Base-by-base conservation (phyloP, 306 rosid genomes). In the Glycine tomentella region DNA sequence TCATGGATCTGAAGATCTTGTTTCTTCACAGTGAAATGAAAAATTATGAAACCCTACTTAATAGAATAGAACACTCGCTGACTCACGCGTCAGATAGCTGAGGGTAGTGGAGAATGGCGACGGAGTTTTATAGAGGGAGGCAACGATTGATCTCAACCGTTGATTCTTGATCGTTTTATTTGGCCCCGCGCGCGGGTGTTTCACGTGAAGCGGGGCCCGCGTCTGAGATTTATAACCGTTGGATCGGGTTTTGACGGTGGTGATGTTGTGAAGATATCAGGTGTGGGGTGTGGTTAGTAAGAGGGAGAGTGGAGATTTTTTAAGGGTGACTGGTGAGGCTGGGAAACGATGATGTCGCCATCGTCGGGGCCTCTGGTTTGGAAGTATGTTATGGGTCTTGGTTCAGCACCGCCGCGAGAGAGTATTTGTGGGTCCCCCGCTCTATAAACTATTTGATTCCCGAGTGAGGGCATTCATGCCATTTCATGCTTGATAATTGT, bases 71-170 rank as follows among this genome's bases (percentile, higher is more conserved):
- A 20, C 4, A 58, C n/a, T 15, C 62, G 80, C 40, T 56, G 53
- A 45, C 50, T 36, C 33, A 3, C 20, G 20, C 20, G 20, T 20
- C 20, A 20, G 20, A 20, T 0, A 20, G 20, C 0, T 20, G 20
- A 16, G 8, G 1, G 9, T 3, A 52, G 15, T 5, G 74, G 6
- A 12, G 16, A 17, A 15, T 45, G 72, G 63, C 9, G 8, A 52
- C 9, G 3, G 0, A 3, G 0, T 12, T 34, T 88, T 76, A 85
- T 91, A 83, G 14, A 38, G 50, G 17, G 52, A 66, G 33, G 34
- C 16, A 53, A n/a, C 14, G 65, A 38, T 15, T 15, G 70, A 83
- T 91, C 86, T 63, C 20, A 50, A 59, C 87, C 90, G 93, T 86
- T 7, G 75, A 78, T 38, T 20, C 0, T 45, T 61, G 5, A 5